Evolutionary conservation across 2,329 filamentous ascomycete genomes (phyloP).

Genomic region (Metarhizium robertsii): DNA sequence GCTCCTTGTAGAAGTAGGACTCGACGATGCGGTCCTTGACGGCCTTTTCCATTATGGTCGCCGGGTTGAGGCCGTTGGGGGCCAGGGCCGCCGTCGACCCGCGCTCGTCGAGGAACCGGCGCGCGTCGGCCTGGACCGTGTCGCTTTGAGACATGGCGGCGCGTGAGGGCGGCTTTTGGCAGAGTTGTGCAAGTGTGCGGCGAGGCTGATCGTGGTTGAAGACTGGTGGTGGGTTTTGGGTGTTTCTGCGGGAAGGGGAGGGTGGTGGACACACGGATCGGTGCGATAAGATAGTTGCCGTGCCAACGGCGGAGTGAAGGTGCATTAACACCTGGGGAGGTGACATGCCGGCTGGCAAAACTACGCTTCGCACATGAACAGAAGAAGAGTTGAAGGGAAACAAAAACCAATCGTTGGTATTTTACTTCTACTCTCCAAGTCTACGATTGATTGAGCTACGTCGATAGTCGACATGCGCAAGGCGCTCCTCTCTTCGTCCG

Average conservation of each 20-base stretch:
- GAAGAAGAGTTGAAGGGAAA: background rate
- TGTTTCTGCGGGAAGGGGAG: constrained; percentile 6
- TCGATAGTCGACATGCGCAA: constrained; percentile 17
- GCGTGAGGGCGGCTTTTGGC: too few relatives aligned
- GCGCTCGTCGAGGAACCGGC: constrained; percentile 79
- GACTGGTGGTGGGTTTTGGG: constrained; percentile 4
- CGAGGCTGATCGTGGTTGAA: too few relatives aligned
- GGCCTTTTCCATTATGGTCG: constrained; percentile 92
- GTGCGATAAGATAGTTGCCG: constrained; percentile 35
- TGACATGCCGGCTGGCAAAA: background rate
- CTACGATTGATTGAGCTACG: background rate
- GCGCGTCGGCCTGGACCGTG: constrained; percentile 69
- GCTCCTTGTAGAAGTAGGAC: constrained; percentile 96
- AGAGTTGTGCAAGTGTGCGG: too few relatives aligned
- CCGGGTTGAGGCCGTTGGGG: constrained; percentile 82
- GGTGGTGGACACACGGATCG: background rate
- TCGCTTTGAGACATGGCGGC: constrained; percentile 28
- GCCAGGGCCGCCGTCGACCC: constrained; percentile 69
- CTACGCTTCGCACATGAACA: background rate
- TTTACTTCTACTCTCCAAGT: background rate
- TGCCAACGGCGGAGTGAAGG: constrained; percentile 19
- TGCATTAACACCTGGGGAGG: too few relatives aligned
- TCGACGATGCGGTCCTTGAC: constrained; percentile 93
- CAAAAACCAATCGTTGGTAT: background rate
- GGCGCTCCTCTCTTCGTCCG: constrained; percentile 57